Percentiles rank a stretch among this genome's conserved stretches.
phyloP scores from a whole-genome alignment of 371 early-diverging fungal species.

The Rozella allomycis region DNA sequence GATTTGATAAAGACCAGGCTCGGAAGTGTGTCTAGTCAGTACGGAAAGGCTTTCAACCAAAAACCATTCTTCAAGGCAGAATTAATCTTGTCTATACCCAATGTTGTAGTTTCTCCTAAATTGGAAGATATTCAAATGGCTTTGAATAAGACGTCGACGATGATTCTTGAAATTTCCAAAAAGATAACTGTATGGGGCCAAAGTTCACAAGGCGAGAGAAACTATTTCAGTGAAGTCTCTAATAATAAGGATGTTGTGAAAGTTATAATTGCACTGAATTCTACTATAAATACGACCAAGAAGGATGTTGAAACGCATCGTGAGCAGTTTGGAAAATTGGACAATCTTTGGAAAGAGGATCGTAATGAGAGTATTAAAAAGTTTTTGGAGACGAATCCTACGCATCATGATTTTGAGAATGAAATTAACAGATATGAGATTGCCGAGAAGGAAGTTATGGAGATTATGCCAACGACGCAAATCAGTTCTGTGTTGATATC shows the following conservation, averaged over 20 bases:
- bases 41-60: slow-evolving; percentile 19
- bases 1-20: slow-evolving; percentile 21
- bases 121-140: slow-evolving; percentile 36
- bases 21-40: slow-evolving; percentile 29
- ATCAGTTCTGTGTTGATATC: slow-evolving; percentile 31
- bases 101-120: slow-evolving; percentile 33
- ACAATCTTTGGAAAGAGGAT: slow-evolving; percentile 38
- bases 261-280: slow-evolving; percentile 20
- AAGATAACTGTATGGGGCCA: slow-evolving; percentile 16
- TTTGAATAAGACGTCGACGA: slow-evolving; percentile 21
- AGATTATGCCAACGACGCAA: slow-evolving; percentile 23
- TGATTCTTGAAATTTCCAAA: slow-evolving; percentile 30
- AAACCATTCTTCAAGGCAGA: slow-evolving; percentile 35
- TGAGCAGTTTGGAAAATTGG: slow-evolving; percentile 32
- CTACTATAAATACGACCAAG: slow-evolving; percentile 32
- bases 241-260: slow-evolving; percentile 39
- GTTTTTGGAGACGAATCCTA: slow-evolving; percentile 23
- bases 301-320: slow-evolving; percentile 34
- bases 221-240: slow-evolving; percentile 30
- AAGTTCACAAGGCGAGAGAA: slow-evolving; percentile 19
- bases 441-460: slow-evolving; percentile 26
- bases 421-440: slow-evolving; percentile 34
- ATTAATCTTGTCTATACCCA: slow-evolving; percentile 28
- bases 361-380: slow-evolving; percentile 28
- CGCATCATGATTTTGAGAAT: slow-evolving; percentile 31